Conservation (phyloP, 1,139 yeast genomes). For the Pichia sp. region DNA sequence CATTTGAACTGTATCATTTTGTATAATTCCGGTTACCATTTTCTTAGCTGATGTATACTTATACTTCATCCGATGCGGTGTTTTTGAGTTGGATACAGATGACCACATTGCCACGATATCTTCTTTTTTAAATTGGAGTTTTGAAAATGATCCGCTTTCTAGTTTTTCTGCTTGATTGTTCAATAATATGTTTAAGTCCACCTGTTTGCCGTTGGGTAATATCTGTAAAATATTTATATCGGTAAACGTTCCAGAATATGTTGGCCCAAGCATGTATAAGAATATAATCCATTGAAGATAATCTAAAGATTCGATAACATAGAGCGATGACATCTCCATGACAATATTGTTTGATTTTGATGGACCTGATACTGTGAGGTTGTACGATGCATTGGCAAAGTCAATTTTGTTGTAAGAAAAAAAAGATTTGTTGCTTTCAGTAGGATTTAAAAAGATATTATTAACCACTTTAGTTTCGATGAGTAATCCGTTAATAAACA, state of each 20-base stretch:
- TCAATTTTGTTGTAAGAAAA: not conserved
- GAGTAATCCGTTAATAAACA: slow-evolving; percentile 36
- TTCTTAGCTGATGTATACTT: not conserved
- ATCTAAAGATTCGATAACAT: slow-evolving; percentile 1
- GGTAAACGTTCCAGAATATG: slow-evolving; percentile 39
- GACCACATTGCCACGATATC: slow-evolving; percentile 1
- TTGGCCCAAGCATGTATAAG: slow-evolving; percentile 38
- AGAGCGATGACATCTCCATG: slow-evolving; percentile 17
- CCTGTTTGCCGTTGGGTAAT: slow-evolving; percentile 35
- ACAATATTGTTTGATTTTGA: slow-evolving; percentile 9
- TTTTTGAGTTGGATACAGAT: not conserved
- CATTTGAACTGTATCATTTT: slow-evolving; percentile 1
- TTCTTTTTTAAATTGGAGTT: not conserved
- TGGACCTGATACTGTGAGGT: slow-evolving; percentile 19
- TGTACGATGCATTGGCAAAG: not conserved
- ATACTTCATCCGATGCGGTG: not conserved
- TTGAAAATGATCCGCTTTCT: not conserved
- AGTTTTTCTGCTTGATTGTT: not conserved
- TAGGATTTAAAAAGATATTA: slow-evolving; percentile 16
- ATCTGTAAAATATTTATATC: slow-evolving; percentile 35
- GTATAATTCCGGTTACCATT: not conserved
- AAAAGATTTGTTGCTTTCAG: not conserved
- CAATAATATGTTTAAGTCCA: not conserved
- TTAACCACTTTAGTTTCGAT: slow-evolving; percentile 32
- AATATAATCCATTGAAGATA: slow-evolving; percentile 36